These are phyloP conservation scores for Sphaerosporella brunnea DNA, from an alignment of 495 filamentous ascomycete genomes.

Conservation along the genomic window DNA sequence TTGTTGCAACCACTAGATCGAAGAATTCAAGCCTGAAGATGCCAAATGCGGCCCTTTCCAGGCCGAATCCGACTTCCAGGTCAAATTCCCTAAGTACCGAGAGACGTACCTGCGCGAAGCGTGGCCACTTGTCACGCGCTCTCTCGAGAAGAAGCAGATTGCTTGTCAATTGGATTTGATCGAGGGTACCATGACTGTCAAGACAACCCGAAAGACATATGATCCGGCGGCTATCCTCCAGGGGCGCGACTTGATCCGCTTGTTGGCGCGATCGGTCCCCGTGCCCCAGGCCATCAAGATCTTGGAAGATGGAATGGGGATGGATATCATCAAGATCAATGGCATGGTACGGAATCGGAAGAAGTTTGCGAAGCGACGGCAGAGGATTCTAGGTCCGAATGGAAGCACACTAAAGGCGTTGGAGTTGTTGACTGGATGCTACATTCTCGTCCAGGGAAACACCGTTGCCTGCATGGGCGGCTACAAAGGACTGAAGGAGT, in stretches of 20 bases:
- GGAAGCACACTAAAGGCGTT: conserved; percentile 82
- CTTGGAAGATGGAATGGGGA: conserved; percentile 72
- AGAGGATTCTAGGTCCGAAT: conserved; percentile 72
- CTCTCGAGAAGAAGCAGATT: conserved; percentile 65
- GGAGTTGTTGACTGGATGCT: conserved; percentile 83
- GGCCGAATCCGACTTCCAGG: conserved; percentile 82
- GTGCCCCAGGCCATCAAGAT: conserved; percentile 88
- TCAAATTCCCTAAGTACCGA: conserved; percentile 93
- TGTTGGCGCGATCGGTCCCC: conserved; percentile 80
- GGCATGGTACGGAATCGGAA: conserved; percentile 87
- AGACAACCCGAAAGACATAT: conserved; percentile 85
- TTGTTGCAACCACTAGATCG: conserved; percentile 36
- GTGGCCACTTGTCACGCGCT: conserved; percentile 67
- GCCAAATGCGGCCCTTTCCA: conserved; percentile 71
- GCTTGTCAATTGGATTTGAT: conserved; percentile 84
- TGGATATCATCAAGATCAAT: conserved; percentile 84
- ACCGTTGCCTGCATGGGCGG: conserved; percentile 82
- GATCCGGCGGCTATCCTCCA: conserved; percentile 92
- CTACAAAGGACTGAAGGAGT: conserved; percentile 84
- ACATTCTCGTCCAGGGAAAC: conserved; percentile 94
- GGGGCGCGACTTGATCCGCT: conserved; percentile 80
- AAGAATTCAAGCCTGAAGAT: conserved; percentile 68
- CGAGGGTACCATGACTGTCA: conserved; percentile 88
- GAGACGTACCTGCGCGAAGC: conserved; percentile 83
- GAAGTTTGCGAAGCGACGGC: conserved; percentile 87